Evolutionary conservation across 352 stramenopile genomes (phyloP), one percentile per base, ranked within the genome.

Genomic region (Phytophthora multivora): DNA sequence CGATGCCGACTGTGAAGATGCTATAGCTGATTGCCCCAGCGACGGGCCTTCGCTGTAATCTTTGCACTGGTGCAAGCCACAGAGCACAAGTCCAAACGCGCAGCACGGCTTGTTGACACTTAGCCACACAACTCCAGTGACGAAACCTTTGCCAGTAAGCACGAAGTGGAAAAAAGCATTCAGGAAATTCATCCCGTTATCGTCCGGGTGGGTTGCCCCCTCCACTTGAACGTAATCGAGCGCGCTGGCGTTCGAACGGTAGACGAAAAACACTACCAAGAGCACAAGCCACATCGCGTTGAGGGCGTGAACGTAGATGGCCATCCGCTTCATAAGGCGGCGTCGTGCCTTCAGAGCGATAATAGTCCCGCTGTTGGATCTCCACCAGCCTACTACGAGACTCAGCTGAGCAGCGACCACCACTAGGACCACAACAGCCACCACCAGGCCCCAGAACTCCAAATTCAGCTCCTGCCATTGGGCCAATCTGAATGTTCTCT

Each of bases 281-380:
- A 90, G 51, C 1, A 86, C 62, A 8, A 91, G 60, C 83, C 83
- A 91, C 31, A 78, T 84, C 0, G 64, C 77, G 38, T 88, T 89
- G 19, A 90, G 70, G 28, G 80, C 82, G 60, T 89, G 83, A 0
- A 90, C 83, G 56, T 89, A 90, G 18, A 85, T 72, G 3, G 77
- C 72, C 80, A 90, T 90, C 51, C 80, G 83, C 59, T 86, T 89
- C 80, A 91, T 88, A 51, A 90, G 82, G 10, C 79, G 80, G 9
- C 80, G 75, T 4, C 83, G 68, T 13, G 80, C 83, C 51, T 88
- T 88, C 9, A 90, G 69, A 10, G 80, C 83, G 43, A 90, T 87
- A 25, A 90, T 79, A 7, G 80, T 90, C 28, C 83, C 83, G 58
- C 80, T 89, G 49, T 87, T 91, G n/a, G 83, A 89, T 40, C 83